Percentiles rank a stretch among this genome's conserved stretches.
Conservation (phyloP, 2,329 filamentous ascomycete species). For the Ophiocordyceps australis region DNA sequence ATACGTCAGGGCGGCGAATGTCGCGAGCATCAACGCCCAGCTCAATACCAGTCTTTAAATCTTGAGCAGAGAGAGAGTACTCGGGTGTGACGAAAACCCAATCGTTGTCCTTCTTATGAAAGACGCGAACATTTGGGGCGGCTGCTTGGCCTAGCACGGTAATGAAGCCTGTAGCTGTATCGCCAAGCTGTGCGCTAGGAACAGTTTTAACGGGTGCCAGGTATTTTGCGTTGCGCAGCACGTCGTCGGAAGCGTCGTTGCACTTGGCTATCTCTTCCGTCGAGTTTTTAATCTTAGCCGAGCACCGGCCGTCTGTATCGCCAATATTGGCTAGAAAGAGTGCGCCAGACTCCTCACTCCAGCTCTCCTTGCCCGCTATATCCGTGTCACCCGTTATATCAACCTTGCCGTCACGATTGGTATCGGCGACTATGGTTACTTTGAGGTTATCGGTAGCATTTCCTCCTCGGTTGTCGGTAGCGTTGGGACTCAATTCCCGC, state of each 20-base stretch:
- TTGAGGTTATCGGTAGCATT: too few relatives aligned
- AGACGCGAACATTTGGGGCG: conserved; percentile 10
- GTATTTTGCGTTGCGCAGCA: conserved; percentile 10
- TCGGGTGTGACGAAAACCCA: conserved; percentile 11
- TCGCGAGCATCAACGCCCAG: conserved; percentile 18
- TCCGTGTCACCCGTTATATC: conserved; percentile 8
- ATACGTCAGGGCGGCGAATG: conserved; percentile 5
- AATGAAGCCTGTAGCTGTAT: conserved; percentile 5
- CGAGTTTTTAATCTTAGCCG: conserved; percentile 3
- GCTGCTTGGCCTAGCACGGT: conserved; percentile 2
- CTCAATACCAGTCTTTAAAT: conserved; percentile 11
- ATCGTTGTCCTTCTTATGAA: conserved; percentile 5
- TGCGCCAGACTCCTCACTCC: conserved; percentile 10
- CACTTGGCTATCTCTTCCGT: conserved; percentile 12
- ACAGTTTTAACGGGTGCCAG: conserved; percentile 14
- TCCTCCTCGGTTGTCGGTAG: too few relatives aligned
- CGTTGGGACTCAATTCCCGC: too few relatives aligned
- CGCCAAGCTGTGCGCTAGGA: conserved; percentile 6
- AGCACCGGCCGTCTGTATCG: conserved; percentile 13
- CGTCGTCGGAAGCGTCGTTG: conserved; percentile 16
- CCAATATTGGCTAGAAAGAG: conserved; percentile 18
- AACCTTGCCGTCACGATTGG: conserved; percentile 15
- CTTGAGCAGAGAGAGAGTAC: conserved; percentile 9
- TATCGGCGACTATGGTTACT: conserved; percentile 11
- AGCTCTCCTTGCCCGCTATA: conserved; percentile 6